Conservation (phyloP, 345 rosid genomes). For the Boechera retrofracta region DNA sequence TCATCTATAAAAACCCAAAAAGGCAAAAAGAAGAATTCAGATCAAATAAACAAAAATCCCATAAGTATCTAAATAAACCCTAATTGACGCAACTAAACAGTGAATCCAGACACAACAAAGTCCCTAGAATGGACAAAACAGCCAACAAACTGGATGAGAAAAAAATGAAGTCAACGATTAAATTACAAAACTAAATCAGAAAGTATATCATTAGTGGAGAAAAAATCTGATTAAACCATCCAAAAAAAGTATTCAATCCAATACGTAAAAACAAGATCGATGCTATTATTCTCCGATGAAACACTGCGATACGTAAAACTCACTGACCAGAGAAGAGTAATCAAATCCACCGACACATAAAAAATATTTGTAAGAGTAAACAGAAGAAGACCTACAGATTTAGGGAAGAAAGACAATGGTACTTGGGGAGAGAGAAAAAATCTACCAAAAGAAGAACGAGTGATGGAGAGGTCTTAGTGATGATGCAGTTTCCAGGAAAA, state of each 20-base stretch:
- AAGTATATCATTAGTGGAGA: neutral
- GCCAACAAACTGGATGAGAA: neutral
- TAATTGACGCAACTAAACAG: slow-evolving; percentile 33
- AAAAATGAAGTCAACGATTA: slow-evolving; percentile 10
- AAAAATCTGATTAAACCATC: neutral
- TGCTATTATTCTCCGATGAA: neutral
- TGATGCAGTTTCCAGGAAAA: slow-evolving; percentile 29
- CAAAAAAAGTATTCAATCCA: slow-evolving; percentile 7
- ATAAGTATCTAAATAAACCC: slow-evolving; percentile 11
- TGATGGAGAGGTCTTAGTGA: slow-evolving; percentile 14
- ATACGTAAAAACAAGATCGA: slow-evolving; percentile 15
- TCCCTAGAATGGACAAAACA: neutral
- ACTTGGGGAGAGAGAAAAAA: neutral
- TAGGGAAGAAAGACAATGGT: slow-evolving; percentile 9
- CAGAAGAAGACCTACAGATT: neutral
- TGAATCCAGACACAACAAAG: slow-evolving; percentile 20
- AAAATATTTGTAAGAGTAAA: neutral
- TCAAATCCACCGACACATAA: slow-evolving; percentile 35
- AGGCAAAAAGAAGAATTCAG: slow-evolving; percentile 12
- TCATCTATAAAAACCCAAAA: neutral
- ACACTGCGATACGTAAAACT: neutral
- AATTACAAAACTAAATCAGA: slow-evolving; percentile 1
- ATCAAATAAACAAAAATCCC: slow-evolving; percentile 16
- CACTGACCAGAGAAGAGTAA: slow-evolving; percentile 5
- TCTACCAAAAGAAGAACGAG: slow-evolving; percentile 36